phyloP scores from a whole-genome alignment of 495 filamentous ascomycete species.

The Rhizodiscina lignyota region DNA sequence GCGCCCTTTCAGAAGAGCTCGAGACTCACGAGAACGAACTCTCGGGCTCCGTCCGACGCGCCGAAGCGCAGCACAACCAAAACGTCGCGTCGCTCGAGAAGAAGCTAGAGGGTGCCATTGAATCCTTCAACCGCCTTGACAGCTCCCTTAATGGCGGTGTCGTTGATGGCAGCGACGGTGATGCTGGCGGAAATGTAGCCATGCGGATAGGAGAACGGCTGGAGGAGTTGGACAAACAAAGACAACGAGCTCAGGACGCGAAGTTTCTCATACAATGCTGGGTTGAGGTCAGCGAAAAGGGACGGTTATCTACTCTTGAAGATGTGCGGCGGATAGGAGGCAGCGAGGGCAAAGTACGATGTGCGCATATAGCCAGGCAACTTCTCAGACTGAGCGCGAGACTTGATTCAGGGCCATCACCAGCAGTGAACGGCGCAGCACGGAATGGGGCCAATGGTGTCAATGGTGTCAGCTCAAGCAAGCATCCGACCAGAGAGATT shows the following conservation, averaged over 20 bases:
- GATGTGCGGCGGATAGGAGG: slow-evolving; percentile 63
- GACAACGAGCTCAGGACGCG: slow-evolving; percentile 77
- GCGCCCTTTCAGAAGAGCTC: slow-evolving; percentile 67
- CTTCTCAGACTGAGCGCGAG: slow-evolving; percentile 75
- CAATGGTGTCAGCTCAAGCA: slow-evolving; percentile 33
- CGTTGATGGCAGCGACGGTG: slow-evolving; percentile 30
- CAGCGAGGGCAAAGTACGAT: slow-evolving; percentile 73
- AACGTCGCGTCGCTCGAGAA: slow-evolving; percentile 69
- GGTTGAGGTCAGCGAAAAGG: slow-evolving; percentile 77
- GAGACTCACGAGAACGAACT: slow-evolving; percentile 80
- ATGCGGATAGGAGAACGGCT: slow-evolving; percentile 90
- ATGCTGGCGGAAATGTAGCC: slow-evolving; percentile 62
- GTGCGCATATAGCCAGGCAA: slow-evolving; percentile 78
- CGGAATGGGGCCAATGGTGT: slow-evolving; percentile 17
- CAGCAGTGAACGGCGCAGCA: slow-evolving; percentile 26
- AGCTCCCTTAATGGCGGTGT: slow-evolving; percentile 43
- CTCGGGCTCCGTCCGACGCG: slow-evolving; percentile 70
- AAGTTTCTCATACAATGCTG: slow-evolving; percentile 93
- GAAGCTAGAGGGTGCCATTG: slow-evolving; percentile 81
- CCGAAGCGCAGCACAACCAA: slow-evolving; percentile 80
- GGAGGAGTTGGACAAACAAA: slow-evolving; percentile 85
- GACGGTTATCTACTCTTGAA: slow-evolving; percentile 63
- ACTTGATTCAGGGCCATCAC: slow-evolving; percentile 59
- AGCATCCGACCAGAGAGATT: slow-evolving; percentile 62
- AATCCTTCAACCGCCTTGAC: slow-evolving; percentile 79